Evolutionary conservation across 2,329 filamentous ascomycete genomes (phyloP).

Genomic region (Tolypocladium ophioglossoides): DNA sequence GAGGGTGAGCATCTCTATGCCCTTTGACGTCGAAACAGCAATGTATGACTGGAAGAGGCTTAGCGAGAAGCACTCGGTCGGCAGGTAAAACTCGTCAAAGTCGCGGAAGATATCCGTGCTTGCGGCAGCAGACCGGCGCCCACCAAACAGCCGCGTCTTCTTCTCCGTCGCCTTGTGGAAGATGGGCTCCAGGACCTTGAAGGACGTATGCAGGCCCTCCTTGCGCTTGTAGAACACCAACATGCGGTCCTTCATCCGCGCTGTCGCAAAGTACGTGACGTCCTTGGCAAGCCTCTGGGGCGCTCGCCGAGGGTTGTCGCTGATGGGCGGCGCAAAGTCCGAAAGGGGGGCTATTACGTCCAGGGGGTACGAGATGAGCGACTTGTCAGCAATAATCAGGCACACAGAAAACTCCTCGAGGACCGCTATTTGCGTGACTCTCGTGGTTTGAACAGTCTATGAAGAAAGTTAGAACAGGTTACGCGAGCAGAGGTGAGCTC

Average conservation of each 20-base stretch:
- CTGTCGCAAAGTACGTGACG: conserved; percentile 92
- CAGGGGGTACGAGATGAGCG: conserved; percentile 84
- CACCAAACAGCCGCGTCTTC: conserved; percentile 56
- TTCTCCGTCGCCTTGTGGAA: conserved; percentile 87
- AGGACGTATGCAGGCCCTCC: conserved; percentile 83
- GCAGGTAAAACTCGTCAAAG: conserved; percentile 98
- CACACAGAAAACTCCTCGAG: conserved; percentile 94
- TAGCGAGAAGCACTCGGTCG: conserved; percentile 85
- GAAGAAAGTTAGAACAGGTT: conserved; percentile 1
- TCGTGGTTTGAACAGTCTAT: conserved; percentile 63
- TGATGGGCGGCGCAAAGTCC: conserved; percentile 48
- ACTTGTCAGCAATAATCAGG: conserved; percentile 82
- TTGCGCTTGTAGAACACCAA: conserved; percentile 96
- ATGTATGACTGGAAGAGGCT: conserved; percentile 95
- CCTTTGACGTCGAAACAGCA: conserved; percentile 80
- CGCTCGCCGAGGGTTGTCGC: conserved; percentile 70
- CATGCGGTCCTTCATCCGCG: conserved; percentile 92
- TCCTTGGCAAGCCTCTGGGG: conserved; percentile 89
- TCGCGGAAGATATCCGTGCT: conserved; percentile 94
- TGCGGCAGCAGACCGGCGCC: conserved; percentile 49
- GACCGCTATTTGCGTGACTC: conserved; percentile 86
- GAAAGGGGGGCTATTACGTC: conserved; percentile 66
- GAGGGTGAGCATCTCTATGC: conserved; percentile 89
- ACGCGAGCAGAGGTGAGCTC: conserved; percentile 15
- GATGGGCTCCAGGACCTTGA: conserved; percentile 94